Conservation (phyloP, 768 basidiomycete genomes). For the Chalciporus piperatus region DNA sequence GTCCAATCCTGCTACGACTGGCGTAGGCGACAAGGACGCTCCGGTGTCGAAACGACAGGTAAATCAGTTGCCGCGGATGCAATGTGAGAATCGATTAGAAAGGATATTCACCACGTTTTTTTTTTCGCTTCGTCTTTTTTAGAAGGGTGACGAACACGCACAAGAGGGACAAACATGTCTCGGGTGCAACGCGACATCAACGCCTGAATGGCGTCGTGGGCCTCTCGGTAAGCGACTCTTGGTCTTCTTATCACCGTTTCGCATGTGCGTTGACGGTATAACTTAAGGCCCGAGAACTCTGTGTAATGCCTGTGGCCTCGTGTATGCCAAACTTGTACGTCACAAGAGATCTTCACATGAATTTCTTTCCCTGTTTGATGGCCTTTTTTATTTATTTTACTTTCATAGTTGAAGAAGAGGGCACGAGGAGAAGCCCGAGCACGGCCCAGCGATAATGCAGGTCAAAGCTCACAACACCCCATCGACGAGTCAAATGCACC, state of each 20-base stretch:
- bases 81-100: slow-evolving; percentile 20
- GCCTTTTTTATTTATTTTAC: slow-evolving; percentile 9
- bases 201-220: slow-evolving; percentile 84
- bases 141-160: slow-evolving; percentile 42
- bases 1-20: slow-evolving; percentile 24
- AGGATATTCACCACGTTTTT: slow-evolving; percentile 30
- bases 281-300: slow-evolving; percentile 71
- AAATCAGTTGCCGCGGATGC: slow-evolving; percentile 27
- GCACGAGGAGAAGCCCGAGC: slow-evolving; percentile 32
- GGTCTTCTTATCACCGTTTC: slow-evolving; percentile 21
- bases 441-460: slow-evolving; percentile 24
- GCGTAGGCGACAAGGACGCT: slow-evolving; percentile 29
- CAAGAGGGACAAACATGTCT: slow-evolving; percentile 73
- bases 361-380: slow-evolving; percentile 20
- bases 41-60: slow-evolving; percentile 34
- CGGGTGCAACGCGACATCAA: slow-evolving; percentile 80
- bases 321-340: slow-evolving; percentile 82
- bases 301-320: slow-evolving; percentile 84
- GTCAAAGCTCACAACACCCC: slow-evolving; percentile 30
- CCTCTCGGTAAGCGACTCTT: slow-evolving; percentile 63
- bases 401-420: slow-evolving; percentile 32
- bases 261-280: slow-evolving; percentile 25
- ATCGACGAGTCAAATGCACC: slow-evolving; percentile 23
- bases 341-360: slow-evolving; percentile 23
- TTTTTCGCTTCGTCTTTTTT: slow-evolving; percentile 8